These are phyloP conservation scores for Haematococcus lacustris DNA, from an alignment of 139 green algal genomes.

Conservation along the genomic window DNA sequence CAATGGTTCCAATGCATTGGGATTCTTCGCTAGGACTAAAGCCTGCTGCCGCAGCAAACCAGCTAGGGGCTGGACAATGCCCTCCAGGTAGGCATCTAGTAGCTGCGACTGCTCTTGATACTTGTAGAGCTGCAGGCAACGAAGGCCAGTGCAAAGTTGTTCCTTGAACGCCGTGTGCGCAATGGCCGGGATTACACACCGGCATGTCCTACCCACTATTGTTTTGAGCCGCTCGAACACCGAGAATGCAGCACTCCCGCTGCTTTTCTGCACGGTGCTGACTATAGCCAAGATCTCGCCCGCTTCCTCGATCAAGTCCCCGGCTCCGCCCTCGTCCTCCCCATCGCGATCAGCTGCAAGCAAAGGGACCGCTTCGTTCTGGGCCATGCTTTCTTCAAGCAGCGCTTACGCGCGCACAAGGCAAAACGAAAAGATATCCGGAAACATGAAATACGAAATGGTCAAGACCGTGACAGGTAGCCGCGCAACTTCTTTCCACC, in stretches of 20 bases:
- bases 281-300: background rate
- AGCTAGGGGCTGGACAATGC: conserved; percentile 66
- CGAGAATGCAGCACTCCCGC: background rate
- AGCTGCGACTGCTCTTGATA: conserved; percentile 95
- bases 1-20: background rate
- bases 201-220: background rate
- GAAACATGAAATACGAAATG: too few relatives aligned
- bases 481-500: too few relatives aligned
- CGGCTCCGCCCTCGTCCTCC: too few relatives aligned
- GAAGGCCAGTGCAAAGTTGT: background rate
- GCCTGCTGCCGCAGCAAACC: conserved; percentile 49
- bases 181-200: background rate
- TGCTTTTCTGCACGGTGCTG: background rate
- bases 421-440: too few relatives aligned
- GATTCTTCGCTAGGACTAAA: background rate
- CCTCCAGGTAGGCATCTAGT: conserved; percentile 83
- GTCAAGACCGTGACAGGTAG: too few relatives aligned
- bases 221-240: background rate
- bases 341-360: too few relatives aligned
- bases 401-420: too few relatives aligned
- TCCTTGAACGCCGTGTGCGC: background rate
- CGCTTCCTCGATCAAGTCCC: background rate
- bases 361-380: too few relatives aligned
- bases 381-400: too few relatives aligned
- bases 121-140: conserved; percentile 62